Evolutionary conservation across 2,329 filamentous ascomycete species (phyloP).

Genomic region (Ophiostoma australiae): DNA sequence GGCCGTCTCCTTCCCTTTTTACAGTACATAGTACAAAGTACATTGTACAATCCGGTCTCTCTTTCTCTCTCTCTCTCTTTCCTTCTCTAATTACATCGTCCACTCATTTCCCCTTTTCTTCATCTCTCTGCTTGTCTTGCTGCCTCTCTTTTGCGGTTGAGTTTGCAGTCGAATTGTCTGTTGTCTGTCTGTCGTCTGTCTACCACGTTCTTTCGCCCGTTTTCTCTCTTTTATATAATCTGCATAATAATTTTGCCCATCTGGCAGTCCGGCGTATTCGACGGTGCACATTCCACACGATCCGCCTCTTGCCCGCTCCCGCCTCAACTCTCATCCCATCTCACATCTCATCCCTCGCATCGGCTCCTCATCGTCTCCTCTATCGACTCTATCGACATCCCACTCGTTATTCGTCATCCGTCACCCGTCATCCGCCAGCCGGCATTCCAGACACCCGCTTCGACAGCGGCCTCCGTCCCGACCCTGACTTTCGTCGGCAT

Average conservation of each 20-base stretch:
- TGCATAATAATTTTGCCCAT: background rate
- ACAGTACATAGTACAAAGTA: background rate
- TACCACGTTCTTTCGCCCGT: background rate
- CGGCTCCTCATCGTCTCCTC: too few relatives aligned
- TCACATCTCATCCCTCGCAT: too few relatives aligned
- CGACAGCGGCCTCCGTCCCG: background rate
- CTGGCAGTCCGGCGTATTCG: background rate
- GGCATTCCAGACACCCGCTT: background rate
- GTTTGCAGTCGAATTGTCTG: background rate
- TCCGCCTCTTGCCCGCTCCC: conserved; percentile 3
- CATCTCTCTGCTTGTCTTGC: conserved; percentile 15
- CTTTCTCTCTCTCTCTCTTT: background rate
- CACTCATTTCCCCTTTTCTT: background rate
- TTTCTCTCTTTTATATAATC: background rate
- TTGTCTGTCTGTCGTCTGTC: background rate
- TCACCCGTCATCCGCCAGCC: background rate
- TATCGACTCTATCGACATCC: too few relatives aligned
- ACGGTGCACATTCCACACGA: background rate
- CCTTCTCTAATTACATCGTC: background rate
- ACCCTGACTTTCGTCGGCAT: background rate
- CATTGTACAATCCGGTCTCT: too few relatives aligned
- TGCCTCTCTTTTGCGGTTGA: conserved; percentile 6
- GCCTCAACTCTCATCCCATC: background rate
- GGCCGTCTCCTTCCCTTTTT: background rate
- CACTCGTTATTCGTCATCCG: background rate